Percentiles rank a stretch among this genome's conserved stretches.
Conservation (phyloP, 1,139 yeast genomes). For the Suhomyces atakaporum region DNA sequence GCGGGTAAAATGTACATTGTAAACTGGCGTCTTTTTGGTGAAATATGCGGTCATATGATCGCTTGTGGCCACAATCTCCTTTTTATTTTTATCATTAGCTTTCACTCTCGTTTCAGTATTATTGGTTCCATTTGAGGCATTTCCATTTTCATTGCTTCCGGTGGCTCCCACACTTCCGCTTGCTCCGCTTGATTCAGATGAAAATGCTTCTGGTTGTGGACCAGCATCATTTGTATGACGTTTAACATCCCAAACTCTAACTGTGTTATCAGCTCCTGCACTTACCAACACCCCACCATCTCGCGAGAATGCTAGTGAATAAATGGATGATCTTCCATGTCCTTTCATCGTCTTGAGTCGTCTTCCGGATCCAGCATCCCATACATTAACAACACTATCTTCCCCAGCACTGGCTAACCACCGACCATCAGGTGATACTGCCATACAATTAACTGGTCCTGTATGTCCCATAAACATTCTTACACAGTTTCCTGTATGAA, state of each 20-base stretch:
- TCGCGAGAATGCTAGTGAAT: conserved; percentile 79
- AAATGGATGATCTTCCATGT: conserved; percentile 85
- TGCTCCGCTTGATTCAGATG: conserved; percentile 27
- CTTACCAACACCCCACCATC: conserved; percentile 90
- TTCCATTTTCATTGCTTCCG: conserved; percentile 8
- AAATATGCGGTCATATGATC: conserved; percentile 94
- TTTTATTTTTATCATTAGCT: conserved; percentile 45
- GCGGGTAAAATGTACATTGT: conserved; percentile 88
- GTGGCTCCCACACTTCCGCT: conserved; percentile 15
- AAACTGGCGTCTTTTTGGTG: conserved; percentile 93
- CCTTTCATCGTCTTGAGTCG: conserved; percentile 83
- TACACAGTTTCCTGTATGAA: conserved; percentile 83
- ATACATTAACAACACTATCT: conserved; percentile 82
- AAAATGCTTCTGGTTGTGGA: conserved; percentile 76
- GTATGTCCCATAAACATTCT: conserved; percentile 95
- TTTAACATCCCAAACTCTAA: conserved; percentile 94
- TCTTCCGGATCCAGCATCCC: conserved; percentile 95
- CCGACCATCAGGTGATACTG: conserved; percentile 95
- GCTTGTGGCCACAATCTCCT: conserved; percentile 75
- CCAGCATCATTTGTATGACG: conserved; percentile 80
- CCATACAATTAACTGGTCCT: conserved; percentile 79
- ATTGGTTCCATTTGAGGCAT: conserved; percentile 13
- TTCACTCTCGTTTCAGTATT: conserved; percentile 16
- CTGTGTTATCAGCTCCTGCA: conserved; percentile 91
- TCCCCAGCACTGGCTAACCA: conserved; percentile 97